These are phyloP conservation scores for Vigna radiata DNA, from an alignment of 306 rosid genomes.

Conservation along the genomic window DNA sequence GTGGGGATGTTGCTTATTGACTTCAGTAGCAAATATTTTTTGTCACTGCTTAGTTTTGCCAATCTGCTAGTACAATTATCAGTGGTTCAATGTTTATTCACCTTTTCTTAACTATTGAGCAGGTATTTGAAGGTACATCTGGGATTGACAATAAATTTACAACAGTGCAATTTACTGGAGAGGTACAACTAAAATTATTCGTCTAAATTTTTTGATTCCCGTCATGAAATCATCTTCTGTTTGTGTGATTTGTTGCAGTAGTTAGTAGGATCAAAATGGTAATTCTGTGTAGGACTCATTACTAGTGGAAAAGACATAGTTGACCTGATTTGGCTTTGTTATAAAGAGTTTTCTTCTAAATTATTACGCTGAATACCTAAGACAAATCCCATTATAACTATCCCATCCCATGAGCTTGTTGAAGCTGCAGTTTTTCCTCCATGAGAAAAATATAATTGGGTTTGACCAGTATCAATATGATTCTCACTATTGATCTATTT, in stretches of 20 bases:
- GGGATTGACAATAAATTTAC: constrained; percentile 98
- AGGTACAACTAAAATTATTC: constrained; percentile 50
- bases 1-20: not conserved
- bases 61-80: constrained; percentile 3
- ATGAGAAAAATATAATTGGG: not conserved
- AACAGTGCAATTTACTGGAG: constrained; percentile 98
- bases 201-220: not conserved
- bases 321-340: constrained; percentile 4
- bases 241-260: constrained; percentile 3
- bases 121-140: constrained; percentile 99
- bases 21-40: constrained; percentile 8
- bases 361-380: not conserved
- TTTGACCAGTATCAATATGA: not conserved
- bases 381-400: constrained; percentile 22
- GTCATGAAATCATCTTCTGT: constrained; percentile 5
- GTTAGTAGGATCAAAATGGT: not conserved
- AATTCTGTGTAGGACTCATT: not conserved
- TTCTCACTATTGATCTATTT: not conserved
- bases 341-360: constrained; percentile 21
- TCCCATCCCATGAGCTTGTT: constrained; percentile 1
- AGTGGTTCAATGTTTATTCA: constrained; percentile 4
- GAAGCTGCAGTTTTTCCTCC: not conserved
- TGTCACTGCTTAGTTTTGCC: constrained; percentile 28
- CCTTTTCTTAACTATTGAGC: constrained; percentile 26
- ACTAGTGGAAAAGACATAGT: constrained; percentile 18